A percentile compares a stretch with the other conserved stretches of the same genome.
Conservation (phyloP, 495 filamentous ascomycete species). For the Pyronema omphalodes region DNA sequence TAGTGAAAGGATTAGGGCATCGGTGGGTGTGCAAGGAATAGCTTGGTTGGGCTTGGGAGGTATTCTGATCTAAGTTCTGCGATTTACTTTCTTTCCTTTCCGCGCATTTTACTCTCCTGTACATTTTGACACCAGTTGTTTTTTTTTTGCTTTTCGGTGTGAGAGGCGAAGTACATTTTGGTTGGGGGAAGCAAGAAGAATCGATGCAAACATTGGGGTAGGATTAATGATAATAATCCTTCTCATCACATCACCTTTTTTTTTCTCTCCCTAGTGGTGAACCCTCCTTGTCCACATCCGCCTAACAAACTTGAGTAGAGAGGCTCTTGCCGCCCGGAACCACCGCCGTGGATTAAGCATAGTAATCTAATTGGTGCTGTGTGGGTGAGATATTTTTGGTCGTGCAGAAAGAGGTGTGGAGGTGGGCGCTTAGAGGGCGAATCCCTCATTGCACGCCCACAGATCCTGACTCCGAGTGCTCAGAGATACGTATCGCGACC, state of each 20-base stretch:
- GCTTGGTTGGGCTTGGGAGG: not conserved
- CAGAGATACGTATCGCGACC: too few relatives aligned
- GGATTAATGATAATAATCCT: not conserved
- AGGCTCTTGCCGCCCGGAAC: slow-evolving; percentile 2
- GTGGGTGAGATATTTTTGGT: not conserved
- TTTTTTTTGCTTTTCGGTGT: not conserved
- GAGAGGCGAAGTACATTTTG: not conserved
- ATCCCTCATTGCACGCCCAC: not conserved
- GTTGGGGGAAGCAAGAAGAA: not conserved
- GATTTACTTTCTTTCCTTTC: not conserved
- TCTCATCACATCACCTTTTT: not conserved
- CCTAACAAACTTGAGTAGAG: not conserved
- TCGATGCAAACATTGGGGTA: not conserved
- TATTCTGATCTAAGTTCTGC: not conserved
- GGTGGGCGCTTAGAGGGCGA: slow-evolving; percentile 1
- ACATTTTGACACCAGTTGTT: not conserved
- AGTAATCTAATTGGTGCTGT: not conserved
- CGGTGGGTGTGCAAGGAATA: not conserved
- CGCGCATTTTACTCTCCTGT: not conserved
- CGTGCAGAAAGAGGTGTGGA: not conserved
- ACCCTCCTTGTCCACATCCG: not conserved
- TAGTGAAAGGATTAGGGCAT: not conserved
- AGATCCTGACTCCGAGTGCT: too few relatives aligned
- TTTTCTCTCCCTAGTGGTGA: not conserved
- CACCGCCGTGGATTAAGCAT: not conserved